phyloP scores from a whole-genome alignment of 768 basidiomycete genomes.

The Cystofilobasidium ferigula region DNA sequence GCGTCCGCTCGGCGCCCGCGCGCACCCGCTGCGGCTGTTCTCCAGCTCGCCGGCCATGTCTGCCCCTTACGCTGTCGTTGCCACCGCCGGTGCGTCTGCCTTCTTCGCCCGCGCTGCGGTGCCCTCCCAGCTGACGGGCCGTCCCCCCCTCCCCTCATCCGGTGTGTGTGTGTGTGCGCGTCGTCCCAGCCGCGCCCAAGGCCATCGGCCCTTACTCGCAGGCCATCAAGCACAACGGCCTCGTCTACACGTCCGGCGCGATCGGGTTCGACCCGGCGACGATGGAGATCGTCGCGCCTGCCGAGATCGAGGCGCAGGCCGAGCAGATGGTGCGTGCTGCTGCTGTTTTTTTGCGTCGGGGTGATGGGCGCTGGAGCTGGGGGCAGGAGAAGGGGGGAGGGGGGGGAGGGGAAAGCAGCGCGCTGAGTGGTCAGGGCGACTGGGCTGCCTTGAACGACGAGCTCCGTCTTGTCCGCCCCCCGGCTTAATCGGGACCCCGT shows the following conservation, averaged over 20 bases:
- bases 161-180: neutral
- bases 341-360: neutral
- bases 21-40: neutral
- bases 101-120: neutral
- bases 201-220: conserved; percentile 63
- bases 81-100: conserved; percentile 11
- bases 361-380: too few relatives aligned
- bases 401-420: too few relatives aligned
- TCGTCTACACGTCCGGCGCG: conserved; percentile 81
- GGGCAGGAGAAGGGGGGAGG: too few relatives aligned
- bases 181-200: conserved; percentile 39
- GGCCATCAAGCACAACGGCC: conserved; percentile 68
- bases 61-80: conserved; percentile 22
- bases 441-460: too few relatives aligned
- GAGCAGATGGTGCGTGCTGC: conserved; percentile 1
- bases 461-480: too few relatives aligned
- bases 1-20: neutral
- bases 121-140: neutral
- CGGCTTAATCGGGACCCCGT: too few relatives aligned
- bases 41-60: neutral
- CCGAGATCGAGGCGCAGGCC: conserved; percentile 48
- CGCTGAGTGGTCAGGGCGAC: too few relatives aligned
- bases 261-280: conserved; percentile 68
- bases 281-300: conserved; percentile 59
- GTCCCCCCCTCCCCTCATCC: neutral